Conservation (phyloP, 345 rosid species). For the Excoecaria agallocha region DNA sequence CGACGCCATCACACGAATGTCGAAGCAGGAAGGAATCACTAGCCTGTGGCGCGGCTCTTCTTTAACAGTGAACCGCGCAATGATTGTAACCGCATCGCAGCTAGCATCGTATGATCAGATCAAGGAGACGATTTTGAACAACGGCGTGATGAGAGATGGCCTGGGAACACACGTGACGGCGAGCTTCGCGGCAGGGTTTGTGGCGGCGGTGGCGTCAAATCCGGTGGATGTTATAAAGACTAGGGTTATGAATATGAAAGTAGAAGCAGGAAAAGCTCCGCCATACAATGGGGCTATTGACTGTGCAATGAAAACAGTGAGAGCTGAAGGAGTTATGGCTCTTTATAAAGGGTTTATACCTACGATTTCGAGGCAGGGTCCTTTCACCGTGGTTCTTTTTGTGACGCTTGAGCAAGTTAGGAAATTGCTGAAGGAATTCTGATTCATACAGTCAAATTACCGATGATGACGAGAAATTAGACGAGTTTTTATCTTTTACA, state of each 20-base stretch:
- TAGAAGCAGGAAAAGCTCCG: slow-evolving; percentile 47
- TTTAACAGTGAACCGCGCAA: slow-evolving; percentile 70
- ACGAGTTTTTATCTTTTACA: background rate
- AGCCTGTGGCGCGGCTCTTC: slow-evolving; percentile 79
- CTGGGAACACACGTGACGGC: slow-evolving; percentile 70
- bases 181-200: slow-evolving; percentile 72
- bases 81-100: slow-evolving; percentile 79
- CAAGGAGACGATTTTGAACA: slow-evolving; percentile 56
- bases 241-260: slow-evolving; percentile 82
- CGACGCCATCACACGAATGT: slow-evolving; percentile 63
- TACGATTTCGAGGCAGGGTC: slow-evolving; percentile 77
- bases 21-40: slow-evolving; percentile 56
- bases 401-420: slow-evolving; percentile 77
- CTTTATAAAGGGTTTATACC: slow-evolving; percentile 75
- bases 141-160: slow-evolving; percentile 51
- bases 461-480: slow-evolving; percentile 22
- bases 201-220: slow-evolving; percentile 75
- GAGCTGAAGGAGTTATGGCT: slow-evolving; percentile 61
- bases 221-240: slow-evolving; percentile 87
- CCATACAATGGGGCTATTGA: slow-evolving; percentile 61
- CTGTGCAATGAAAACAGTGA: slow-evolving; percentile 64
- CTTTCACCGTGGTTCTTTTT: slow-evolving; percentile 72
- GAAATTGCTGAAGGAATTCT: slow-evolving; percentile 58
- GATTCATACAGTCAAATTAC: background rate
- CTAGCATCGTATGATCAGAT: slow-evolving; percentile 71